Conservation (phyloP, 495 filamentous ascomycete species). For the Neurospora terricola region DNA sequence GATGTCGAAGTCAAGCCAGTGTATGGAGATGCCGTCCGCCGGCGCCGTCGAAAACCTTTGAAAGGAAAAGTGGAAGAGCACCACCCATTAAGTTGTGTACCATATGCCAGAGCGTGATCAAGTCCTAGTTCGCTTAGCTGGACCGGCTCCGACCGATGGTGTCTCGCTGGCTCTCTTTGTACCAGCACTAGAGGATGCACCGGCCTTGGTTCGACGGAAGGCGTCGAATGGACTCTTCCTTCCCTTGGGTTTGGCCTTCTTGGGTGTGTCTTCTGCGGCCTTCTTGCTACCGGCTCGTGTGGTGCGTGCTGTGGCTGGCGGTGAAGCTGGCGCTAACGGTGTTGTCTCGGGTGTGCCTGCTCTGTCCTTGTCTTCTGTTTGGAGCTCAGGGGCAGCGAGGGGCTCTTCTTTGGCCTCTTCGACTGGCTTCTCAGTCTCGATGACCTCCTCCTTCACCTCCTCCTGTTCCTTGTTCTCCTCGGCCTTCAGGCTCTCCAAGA, state of each 20-base stretch:
- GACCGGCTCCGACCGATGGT: conserved; percentile 17
- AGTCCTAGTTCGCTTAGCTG: conserved; percentile 27
- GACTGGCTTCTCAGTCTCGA: neutral
- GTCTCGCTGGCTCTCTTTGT: conserved; percentile 39
- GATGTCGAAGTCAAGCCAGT: neutral
- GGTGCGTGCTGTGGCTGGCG: conserved; percentile 44
- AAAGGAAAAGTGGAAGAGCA: neutral
- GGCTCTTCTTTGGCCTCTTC: neutral
- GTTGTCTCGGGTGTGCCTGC: conserved; percentile 42
- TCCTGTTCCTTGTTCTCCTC: conserved; percentile 43
- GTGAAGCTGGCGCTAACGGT: conserved; percentile 42
- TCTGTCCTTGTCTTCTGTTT: neutral
- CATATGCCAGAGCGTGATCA: conserved; percentile 10
- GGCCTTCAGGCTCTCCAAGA: conserved; percentile 38
- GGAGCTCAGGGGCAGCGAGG: neutral
- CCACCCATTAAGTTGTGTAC: neutral
- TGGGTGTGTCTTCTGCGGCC: conserved; percentile 15
- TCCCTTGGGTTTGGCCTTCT: conserved; percentile 16
- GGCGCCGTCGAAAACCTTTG: neutral
- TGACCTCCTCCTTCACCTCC: neutral
- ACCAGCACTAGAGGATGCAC: conserved; percentile 11
- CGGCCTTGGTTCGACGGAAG: conserved; percentile 54
- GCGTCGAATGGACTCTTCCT: conserved; percentile 55
- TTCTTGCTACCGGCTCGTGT: conserved; percentile 34
- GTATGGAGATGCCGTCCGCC: neutral